Evolutionary conservation across 2,329 filamentous ascomycete species (phyloP).

Genomic region (Fusarium metavorans): DNA sequence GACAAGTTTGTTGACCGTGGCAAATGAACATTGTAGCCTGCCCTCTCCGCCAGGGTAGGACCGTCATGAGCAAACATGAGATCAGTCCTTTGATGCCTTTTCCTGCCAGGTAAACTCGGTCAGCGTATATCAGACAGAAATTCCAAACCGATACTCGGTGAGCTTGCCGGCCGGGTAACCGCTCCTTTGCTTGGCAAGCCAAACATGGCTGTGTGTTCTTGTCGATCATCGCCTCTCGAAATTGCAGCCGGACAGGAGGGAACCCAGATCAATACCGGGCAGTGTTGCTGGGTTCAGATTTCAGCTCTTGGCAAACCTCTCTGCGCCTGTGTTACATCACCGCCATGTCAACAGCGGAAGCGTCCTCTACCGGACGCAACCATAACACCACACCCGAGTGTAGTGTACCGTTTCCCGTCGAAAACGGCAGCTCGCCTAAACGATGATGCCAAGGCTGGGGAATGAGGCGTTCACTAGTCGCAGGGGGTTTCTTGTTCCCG

Average conservation of each 20-base stretch:
- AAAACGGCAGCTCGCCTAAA: slow-evolving; percentile 6
- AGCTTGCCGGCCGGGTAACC: slow-evolving; percentile 1
- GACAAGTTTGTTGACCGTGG: neutral
- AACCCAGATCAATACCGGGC: neutral
- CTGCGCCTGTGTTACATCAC: neutral
- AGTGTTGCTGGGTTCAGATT: neutral
- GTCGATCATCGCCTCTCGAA: neutral
- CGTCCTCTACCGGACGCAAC: neutral
- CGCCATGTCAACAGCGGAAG: neutral
- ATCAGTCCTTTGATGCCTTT: neutral
- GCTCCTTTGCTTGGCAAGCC: neutral
- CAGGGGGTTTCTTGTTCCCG: neutral
- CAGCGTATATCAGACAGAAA: neutral
- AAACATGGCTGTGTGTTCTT: neutral
- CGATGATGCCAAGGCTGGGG: neutral
- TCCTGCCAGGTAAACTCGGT: neutral
- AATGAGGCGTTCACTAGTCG: slow-evolving; percentile 19
- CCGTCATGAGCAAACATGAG: neutral
- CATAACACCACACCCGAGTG: slow-evolving; percentile 14
- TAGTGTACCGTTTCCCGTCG: slow-evolving; percentile 15
- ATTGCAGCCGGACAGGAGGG: neutral
- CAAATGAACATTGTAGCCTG: neutral
- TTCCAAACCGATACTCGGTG: neutral
- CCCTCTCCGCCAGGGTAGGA: neutral
- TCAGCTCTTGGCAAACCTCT: neutral